These are phyloP conservation scores for Chlorella variabilis DNA, from an alignment of 163 green algal genomes.

Conservation along the genomic window DNA sequence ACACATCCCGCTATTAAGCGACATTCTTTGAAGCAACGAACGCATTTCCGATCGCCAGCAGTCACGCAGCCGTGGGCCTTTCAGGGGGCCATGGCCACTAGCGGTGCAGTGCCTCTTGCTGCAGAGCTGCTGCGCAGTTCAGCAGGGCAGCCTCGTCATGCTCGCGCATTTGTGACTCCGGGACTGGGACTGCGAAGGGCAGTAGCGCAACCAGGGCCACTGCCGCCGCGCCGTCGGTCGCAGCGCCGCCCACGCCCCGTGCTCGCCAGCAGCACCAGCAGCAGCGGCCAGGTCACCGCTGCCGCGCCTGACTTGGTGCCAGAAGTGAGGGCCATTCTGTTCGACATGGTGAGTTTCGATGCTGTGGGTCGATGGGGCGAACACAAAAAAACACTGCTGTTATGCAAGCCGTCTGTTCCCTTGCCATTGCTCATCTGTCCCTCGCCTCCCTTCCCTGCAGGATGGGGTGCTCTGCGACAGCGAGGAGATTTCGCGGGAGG, in stretches of 20 bases:
- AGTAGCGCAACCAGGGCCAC: no score
- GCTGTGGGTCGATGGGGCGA: not conserved
- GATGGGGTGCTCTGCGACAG: conserved; percentile 75
- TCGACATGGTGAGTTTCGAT: conserved; percentile 64
- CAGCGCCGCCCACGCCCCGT: not conserved
- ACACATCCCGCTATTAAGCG: no score
- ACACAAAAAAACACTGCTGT: not conserved
- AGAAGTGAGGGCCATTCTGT: conserved; percentile 63
- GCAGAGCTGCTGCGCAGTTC: no score
- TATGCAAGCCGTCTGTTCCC: not conserved
- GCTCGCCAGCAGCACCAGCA: not conserved
- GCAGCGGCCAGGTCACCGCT: not conserved
- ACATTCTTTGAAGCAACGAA: no score
- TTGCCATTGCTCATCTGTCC: not conserved
- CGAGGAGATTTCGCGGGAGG: conserved; percentile 57
- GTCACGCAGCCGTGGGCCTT: no score
- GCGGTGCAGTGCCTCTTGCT: no score
- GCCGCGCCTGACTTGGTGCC: not conserved
- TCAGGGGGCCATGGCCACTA: no score
- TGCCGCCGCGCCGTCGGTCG: not conserved
- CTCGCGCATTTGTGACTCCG: no score
- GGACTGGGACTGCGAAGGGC: no score
- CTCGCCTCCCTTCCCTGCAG: not conserved
- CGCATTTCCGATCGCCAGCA: no score
- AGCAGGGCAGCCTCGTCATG: no score